Evolutionary conservation across 768 basidiomycete genomes (phyloP), one percentile per base, ranked within the genome.

Genomic region (Hericium coralloides): DNA sequence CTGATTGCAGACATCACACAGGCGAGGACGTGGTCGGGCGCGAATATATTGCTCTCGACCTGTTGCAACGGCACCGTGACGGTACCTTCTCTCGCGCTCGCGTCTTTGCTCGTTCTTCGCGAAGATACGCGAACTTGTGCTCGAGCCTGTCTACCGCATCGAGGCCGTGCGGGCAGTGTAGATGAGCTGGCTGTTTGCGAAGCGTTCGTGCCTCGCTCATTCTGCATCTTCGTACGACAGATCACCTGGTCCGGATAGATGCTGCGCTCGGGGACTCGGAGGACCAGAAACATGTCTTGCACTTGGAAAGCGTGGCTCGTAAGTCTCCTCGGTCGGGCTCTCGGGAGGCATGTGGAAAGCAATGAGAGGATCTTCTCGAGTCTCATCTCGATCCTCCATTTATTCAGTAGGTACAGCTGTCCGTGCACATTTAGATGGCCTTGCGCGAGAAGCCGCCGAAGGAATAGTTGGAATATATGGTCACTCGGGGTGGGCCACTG

Each of bases 201-300:
- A 73, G 18, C 80, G 80, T 55, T 82, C 76, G 0, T 80, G 69
- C 10, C 79, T 79, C 37, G 64, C 72, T 14, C 69, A 68, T 51
- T 79, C 64, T 49, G 78, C 77, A 36, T 82, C 76, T 53, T 80
- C 79, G 23, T 69, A 67, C 3, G 53, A 66, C 8, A 69, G 18
- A 39, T 69, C 70, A 6, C 62, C 68, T 9, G 68, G 70, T 9
- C 63, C 69, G 4, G 68, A 60, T 14, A 55, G 49, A 10, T 43
- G 20, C 20, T 56, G 60, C 20, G 7, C 52, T 18, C 52, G 37
- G 38, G 43, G 43, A 45, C 43, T n/a, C 43, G n/a, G 43, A 20
- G 43, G 31, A 31, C 7, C 31, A 10, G 43, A 17, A 45, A n/a
- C 43, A n/a, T 45, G n/a, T 3, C n/a, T 45, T 20, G 15, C 9